These are phyloP conservation scores for Neovahlkampfia damariscottae DNA, from an alignment of 78 protist genomes.

Conservation along the genomic window DNA sequence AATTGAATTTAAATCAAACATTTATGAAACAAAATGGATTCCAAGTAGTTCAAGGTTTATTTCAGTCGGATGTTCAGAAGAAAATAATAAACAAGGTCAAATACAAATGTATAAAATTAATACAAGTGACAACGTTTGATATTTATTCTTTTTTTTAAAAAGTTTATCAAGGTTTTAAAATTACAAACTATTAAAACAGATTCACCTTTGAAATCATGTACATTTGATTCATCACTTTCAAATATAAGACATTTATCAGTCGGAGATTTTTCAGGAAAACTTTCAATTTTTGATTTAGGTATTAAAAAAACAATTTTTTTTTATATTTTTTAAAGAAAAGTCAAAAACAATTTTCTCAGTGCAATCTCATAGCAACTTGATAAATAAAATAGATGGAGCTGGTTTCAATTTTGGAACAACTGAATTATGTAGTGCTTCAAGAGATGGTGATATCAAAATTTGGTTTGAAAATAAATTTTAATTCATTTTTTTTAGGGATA, in stretches of 20 bases:
- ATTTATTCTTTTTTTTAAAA: not conserved
- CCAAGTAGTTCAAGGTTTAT: slow-evolving; percentile 43
- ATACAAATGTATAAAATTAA: slow-evolving; percentile 29
- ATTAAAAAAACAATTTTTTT: too few relatives aligned
- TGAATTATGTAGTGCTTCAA: slow-evolving; percentile 51
- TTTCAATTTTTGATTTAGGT: slow-evolving; percentile 47
- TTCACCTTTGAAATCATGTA: slow-evolving; percentile 47
- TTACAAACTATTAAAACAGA: not conserved
- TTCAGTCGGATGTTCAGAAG: slow-evolving; percentile 28
- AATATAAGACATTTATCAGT: slow-evolving; percentile 33
- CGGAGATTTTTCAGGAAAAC: slow-evolving; percentile 46
- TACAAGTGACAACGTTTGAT: slow-evolving; percentile 11
- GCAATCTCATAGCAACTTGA: slow-evolving; percentile 27
- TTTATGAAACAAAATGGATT: slow-evolving; percentile 37
- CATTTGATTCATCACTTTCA: slow-evolving; percentile 29
- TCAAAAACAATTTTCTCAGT: not conserved
- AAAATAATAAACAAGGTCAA: slow-evolving; percentile 40
- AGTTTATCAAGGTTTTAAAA: not conserved
- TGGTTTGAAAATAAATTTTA: slow-evolving; percentile 44
- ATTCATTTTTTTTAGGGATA: slow-evolving; percentile 25
- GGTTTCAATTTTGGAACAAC: slow-evolving; percentile 46
- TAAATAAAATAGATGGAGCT: slow-evolving; percentile 51
- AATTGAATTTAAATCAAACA: slow-evolving; percentile 36
- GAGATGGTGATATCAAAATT: slow-evolving; percentile 45
- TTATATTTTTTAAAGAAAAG: too few relatives aligned